phyloP scores from a whole-genome alignment of 2,329 filamentous ascomycete genomes.

The Elsinoe perseae region DNA sequence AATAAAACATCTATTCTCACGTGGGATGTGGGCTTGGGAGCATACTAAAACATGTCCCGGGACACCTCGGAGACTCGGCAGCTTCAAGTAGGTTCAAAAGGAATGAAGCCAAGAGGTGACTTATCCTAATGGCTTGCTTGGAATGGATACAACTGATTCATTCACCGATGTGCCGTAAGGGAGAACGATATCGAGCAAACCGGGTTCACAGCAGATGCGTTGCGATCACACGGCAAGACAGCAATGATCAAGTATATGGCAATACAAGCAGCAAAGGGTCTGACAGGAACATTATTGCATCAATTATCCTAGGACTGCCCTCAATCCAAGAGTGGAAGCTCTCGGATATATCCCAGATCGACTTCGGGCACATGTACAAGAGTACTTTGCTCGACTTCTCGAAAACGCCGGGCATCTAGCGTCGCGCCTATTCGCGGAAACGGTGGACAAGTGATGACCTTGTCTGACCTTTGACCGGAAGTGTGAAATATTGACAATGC shows the following conservation, averaged over 20 bases:
- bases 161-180: background rate
- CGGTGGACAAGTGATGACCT: background rate
- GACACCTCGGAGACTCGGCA: background rate
- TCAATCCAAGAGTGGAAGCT: slow-evolving; percentile 2
- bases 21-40: background rate
- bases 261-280: no score
- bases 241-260: background rate
- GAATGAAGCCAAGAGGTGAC: background rate
- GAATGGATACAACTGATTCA: background rate
- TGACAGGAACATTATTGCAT: background rate
- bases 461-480: background rate
- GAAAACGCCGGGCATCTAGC: background rate
- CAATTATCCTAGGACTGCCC: slow-evolving; percentile 2
- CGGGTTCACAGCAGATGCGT: no score
- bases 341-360: slow-evolving; percentile 13
- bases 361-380: background rate
- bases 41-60: background rate
- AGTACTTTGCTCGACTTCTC: background rate
- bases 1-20: background rate
- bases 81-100: background rate
- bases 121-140: background rate
- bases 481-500: background rate
- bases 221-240: background rate
- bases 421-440: background rate
- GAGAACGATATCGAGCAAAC: background rate